Evolutionary conservation across 305 asterid species (phyloP), one percentile per base, ranked within the genome.

Genomic region (Galium porrigens): DNA sequence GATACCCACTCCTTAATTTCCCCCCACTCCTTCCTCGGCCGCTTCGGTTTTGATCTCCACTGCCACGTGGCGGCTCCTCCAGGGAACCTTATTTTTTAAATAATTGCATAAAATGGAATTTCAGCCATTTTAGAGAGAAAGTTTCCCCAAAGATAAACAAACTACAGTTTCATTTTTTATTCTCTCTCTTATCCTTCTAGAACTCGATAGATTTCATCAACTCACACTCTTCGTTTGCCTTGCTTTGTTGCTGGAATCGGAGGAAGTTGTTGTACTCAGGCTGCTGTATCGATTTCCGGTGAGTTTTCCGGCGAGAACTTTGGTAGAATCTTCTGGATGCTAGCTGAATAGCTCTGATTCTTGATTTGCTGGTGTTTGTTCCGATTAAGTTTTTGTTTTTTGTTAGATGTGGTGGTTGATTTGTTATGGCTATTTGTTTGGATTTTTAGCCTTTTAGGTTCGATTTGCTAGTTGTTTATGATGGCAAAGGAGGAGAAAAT

Each of bases 1-100:
- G 85, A 81, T 80, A 72, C 90, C 77, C 77, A 77, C 82, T 60
- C 69, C 68, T 67, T 60, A n/a, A n/a, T n/a, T n/a, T n/a, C n/a
- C n/a, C n/a, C 90, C 77, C 77, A 77, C 82, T 60, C 69, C 68
- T 67, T 60, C 61, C 78, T 34, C 58, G 57, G 70, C 79, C 70
- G 76, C 84, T 84, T 54, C 54, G 56, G 65, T 60, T 77, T 77
- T 77, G 78, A 78, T 79, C 76, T 70, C 48, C 49, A 25, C 2
- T 8, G 82, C 82, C 97, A 90, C 95, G 94, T 83, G 95, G 78
- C 89, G 51, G 29, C 20, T 61, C 66, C 34, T 57, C 70, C 68
- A 18, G 56, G 73, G 69, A 86, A 71, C 83, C 58, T 39, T 41
- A 71, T 81, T 65, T 46, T 75, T 0, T 14, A 29, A 14, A 58